These are phyloP conservation scores for Huiozyma sinensis DNA, from an alignment of 805 yeast species.

Conservation along the genomic window DNA sequence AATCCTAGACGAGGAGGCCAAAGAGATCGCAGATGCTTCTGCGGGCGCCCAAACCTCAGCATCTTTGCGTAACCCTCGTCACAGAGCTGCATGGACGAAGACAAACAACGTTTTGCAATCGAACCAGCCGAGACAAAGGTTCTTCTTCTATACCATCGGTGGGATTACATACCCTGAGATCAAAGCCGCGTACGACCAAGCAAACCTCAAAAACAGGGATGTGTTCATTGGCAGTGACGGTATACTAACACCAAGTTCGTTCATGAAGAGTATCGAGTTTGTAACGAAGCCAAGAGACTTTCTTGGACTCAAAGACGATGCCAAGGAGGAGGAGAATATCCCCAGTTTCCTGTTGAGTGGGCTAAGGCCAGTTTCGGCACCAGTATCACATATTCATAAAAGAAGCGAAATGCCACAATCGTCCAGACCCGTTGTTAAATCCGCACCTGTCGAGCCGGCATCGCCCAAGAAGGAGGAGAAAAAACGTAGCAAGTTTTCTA, in stretches of 20 bases:
- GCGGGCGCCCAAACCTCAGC: slow-evolving; percentile 30
- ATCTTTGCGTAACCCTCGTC: slow-evolving; percentile 59
- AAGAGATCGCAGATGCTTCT: slow-evolving; percentile 22
- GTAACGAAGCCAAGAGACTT: slow-evolving; percentile 30
- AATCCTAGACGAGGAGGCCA: slow-evolving; percentile 29
- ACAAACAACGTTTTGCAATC: slow-evolving; percentile 20
- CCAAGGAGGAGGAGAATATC: slow-evolving; percentile 26
- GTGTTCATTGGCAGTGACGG: slow-evolving; percentile 76
- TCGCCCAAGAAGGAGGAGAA: slow-evolving; percentile 29
- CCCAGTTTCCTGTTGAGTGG: slow-evolving; percentile 35
- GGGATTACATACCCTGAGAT: slow-evolving; percentile 81
- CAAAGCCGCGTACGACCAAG: slow-evolving; percentile 62
- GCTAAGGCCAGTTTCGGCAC: slow-evolving; percentile 13
- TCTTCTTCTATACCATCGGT: slow-evolving; percentile 78
- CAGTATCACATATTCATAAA: slow-evolving; percentile 18
- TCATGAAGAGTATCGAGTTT: slow-evolving; percentile 31
- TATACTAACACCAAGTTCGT: slow-evolving; percentile 43
- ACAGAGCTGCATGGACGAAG: slow-evolving; percentile 70
- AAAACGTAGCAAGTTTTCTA: slow-evolving; percentile 37
- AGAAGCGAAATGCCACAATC: slow-evolving; percentile 1
- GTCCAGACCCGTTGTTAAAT: not conserved
- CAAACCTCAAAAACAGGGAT: slow-evolving; percentile 52
- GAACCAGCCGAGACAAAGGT: slow-evolving; percentile 46
- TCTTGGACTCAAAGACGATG: slow-evolving; percentile 35
- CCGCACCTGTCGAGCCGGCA: not conserved